Base-by-base conservation (phyloP, 2,329 filamentous ascomycete genomes). In the Leptographium flavum region DNA sequence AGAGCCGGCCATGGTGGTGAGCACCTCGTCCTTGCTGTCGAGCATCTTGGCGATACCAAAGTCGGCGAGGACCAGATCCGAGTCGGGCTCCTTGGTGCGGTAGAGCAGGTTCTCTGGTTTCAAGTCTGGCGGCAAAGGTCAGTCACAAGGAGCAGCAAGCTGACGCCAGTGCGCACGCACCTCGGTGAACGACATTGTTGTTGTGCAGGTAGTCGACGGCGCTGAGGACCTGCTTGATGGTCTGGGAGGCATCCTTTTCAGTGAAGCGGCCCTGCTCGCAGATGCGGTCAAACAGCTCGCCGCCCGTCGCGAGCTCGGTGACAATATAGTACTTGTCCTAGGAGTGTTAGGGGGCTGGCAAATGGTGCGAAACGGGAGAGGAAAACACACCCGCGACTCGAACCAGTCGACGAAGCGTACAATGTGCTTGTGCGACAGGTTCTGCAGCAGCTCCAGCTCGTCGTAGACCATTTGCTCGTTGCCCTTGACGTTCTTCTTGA, bases 281-380 rank as follows among this genome's bases (percentile, higher is more conserved):
- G 56, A 98, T 98, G 46, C 93, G 82, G 59, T 98, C 92, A 63
- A 98, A 98, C 51, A 98, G 69, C 67, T 98, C 92, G 61, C 92
- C 92, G 54, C 92, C 92, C 0, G 86, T 94, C 36, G 92, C 92
- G 46, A 98, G 73, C 64, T 98, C 83, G 28, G 92, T 98, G 56
- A 98, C 88, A 55, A 98, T 96, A 64, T 98, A 98, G 69, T 94
- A 98, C 70, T 98, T 98, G 71, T 98, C 92, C 87, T 94, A 56
- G n/a, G n/a, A n/a, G n/a, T n/a, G n/a, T n/a, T n/a, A n/a, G n/a
- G n/a, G n/a, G n/a, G n/a, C n/a, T n/a, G n/a, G n/a, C n/a, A n/a
- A n/a, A n/a, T n/a, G n/a, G n/a, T n/a, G 5, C 10, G 11, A 25
- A n/a, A 32, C 13, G n/a, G 35, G 13, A 32, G 14, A 33, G 40